phyloP scores from a whole-genome alignment of 2,329 filamentous ascomycete genomes.

The Scopulariopsis brevicaulis region DNA sequence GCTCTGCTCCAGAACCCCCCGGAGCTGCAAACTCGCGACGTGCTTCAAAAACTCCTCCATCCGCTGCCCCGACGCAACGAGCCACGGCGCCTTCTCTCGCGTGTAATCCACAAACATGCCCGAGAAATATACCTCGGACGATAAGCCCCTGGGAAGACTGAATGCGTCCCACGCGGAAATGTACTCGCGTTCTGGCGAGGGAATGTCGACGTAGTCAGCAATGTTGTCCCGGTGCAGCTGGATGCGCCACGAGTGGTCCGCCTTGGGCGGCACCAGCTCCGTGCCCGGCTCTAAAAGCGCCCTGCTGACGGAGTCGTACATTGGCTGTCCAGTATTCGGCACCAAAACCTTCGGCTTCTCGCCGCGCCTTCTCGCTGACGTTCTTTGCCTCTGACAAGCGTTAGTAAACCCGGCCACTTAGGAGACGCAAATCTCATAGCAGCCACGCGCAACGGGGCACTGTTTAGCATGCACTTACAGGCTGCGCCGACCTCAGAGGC shows the following conservation, averaged over 20 bases:
- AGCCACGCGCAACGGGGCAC: neutral
- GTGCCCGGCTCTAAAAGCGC: conserved; percentile 35
- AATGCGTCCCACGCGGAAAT: conserved; percentile 48
- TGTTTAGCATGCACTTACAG: neutral
- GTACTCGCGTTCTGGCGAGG: conserved; percentile 42
- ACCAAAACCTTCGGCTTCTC: conserved; percentile 23
- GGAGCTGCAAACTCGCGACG: conserved; percentile 34
- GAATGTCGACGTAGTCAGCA: conserved; percentile 44
- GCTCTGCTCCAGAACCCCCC: conserved; percentile 31
- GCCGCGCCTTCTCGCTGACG: neutral
- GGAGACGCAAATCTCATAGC: neutral
- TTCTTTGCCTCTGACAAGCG: neutral
- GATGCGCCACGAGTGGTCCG: conserved; percentile 41
- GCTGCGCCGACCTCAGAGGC: neutral
- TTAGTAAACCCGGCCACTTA: neutral
- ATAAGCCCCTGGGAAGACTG: conserved; percentile 37
- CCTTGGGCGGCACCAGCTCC: conserved; percentile 26
- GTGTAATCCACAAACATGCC: conserved; percentile 40
- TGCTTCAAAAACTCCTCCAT: conserved; percentile 45
- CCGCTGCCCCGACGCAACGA: conserved; percentile 33
- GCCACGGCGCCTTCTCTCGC: conserved; percentile 36
- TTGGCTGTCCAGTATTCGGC: conserved; percentile 35
- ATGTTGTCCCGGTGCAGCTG: conserved; percentile 49
- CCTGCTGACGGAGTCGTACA: conserved; percentile 48
- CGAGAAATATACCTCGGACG: conserved; percentile 38